These are phyloP conservation scores for Sporothrix brunneoviolacea DNA, from an alignment of 2,329 filamentous ascomycete species.

Conservation along the genomic window DNA sequence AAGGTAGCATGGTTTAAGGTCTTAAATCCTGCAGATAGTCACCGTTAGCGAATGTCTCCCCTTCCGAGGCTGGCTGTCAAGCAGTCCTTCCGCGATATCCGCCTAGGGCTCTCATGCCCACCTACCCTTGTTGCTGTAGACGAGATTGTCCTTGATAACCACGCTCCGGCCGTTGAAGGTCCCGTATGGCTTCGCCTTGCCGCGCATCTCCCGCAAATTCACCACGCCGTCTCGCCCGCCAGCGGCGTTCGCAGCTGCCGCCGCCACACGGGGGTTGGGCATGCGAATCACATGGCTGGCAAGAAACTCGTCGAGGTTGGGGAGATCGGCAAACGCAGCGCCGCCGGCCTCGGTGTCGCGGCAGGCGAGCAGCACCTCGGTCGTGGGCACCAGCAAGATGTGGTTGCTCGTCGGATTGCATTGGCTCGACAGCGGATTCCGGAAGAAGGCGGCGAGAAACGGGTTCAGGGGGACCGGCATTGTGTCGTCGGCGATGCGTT, in stretches of 20 bases:
- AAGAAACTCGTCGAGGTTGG: conserved; percentile 87
- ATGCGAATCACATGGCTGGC: conserved; percentile 94
- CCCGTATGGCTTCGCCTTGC: conserved; percentile 89
- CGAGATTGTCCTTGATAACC: conserved; percentile 84
- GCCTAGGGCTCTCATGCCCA: no score
- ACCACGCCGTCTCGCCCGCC: conserved; percentile 51
- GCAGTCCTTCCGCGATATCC: no score
- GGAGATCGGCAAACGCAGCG: conserved; percentile 68
- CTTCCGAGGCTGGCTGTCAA: no score
- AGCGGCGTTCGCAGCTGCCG: conserved; percentile 39
- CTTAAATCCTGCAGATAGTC: conserved; percentile 67
- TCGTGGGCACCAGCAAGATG: conserved; percentile 87
- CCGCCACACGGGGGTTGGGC: conserved; percentile 41
- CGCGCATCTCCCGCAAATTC: conserved; percentile 76
- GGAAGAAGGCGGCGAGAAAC: conserved; percentile 97
- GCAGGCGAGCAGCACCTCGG: conserved; percentile 80
- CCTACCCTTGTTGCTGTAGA: conserved; percentile 94
- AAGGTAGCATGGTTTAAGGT: conserved; percentile 82
- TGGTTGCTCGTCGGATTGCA: conserved; percentile 88
- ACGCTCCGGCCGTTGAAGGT: conserved; percentile 90
- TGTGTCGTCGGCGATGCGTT: not conserved
- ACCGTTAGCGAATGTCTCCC: not conserved
- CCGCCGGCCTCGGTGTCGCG: conserved; percentile 77
- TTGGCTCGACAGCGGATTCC: conserved; percentile 85
- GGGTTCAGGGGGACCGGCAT: conserved; percentile 71